Evolutionary conservation across 2,329 filamentous ascomycete species (phyloP).

Genomic region (Fusarium nisikadoi): DNA sequence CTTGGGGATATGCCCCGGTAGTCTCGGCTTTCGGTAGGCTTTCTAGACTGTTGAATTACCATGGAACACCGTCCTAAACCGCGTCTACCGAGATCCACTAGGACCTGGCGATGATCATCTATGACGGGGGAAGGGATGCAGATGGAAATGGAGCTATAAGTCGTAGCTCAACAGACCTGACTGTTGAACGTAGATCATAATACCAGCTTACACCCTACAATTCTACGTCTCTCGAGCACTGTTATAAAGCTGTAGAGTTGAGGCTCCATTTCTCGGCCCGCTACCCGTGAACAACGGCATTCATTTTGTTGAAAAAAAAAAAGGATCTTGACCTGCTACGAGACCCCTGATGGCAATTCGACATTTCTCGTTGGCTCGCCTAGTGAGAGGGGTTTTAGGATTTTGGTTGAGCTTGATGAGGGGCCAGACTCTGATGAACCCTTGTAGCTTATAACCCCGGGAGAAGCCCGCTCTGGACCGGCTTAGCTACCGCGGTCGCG

Average conservation of each 20-base stretch:
- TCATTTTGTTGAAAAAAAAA: constrained; percentile 27
- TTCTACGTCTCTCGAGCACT: background rate
- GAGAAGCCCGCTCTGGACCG: constrained; percentile 26
- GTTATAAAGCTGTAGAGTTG: background rate
- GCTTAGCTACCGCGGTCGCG: constrained; percentile 20
- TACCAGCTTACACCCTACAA: background rate
- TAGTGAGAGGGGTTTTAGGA: constrained; percentile 8
- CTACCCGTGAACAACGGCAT: background rate
- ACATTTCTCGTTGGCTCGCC: constrained; percentile 40
- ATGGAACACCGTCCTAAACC: constrained; percentile 25
- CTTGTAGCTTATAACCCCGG: constrained; percentile 20
- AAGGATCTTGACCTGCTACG: constrained; percentile 8
- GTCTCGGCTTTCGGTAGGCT: constrained; percentile 32
- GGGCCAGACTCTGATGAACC: background rate
- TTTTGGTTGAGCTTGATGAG: constrained; percentile 31
- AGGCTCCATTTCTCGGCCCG: constrained; percentile 16
- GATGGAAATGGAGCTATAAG: background rate
- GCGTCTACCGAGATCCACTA: constrained; percentile 25
- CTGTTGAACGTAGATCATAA: background rate
- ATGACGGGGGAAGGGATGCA: constrained; percentile 2
- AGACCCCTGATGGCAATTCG: constrained; percentile 38
- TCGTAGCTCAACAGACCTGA: constrained; percentile 15
- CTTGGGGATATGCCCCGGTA: constrained; percentile 8
- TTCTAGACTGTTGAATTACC: background rate
- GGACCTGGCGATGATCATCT: constrained; percentile 5